Percentiles rank a stretch among this genome's conserved stretches.
Evolutionary conservation across 2,329 filamentous ascomycete genomes (phyloP).

Genomic region (Aciculosporium take): DNA sequence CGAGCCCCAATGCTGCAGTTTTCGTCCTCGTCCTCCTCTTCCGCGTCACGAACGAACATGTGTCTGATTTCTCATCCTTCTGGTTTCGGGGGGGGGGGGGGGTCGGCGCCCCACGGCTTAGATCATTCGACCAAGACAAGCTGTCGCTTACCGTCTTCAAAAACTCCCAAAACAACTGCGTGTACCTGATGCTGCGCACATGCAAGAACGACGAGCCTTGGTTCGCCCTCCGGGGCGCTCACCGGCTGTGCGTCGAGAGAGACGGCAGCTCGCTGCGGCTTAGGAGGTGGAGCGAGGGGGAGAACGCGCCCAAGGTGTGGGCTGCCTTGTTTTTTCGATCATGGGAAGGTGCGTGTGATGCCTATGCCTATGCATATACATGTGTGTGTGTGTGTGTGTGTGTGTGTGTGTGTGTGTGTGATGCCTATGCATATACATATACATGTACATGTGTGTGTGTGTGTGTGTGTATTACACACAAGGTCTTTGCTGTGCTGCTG

Average conservation of each 20-base stretch:
- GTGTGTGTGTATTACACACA: no score
- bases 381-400: no score
- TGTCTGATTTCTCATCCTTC: conserved; percentile 3
- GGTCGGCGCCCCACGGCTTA: no score
- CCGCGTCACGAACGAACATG: no score
- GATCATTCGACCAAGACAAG: conserved; percentile 40
- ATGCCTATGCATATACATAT: no score
- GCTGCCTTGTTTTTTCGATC: conserved; percentile 41
- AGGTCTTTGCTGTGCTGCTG: no score
- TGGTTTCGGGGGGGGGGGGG: no score
- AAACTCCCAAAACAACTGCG: conserved; percentile 26
- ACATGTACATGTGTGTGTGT: no score
- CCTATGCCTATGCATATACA: no score
- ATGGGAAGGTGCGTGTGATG: conserved; percentile 54
- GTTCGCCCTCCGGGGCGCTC: conserved; percentile 36
- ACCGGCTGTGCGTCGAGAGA: conserved; percentile 39
- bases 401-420: no score
- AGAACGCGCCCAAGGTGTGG: conserved; percentile 35
- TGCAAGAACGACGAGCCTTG: conserved; percentile 25
- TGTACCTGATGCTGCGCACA: conserved; percentile 33
- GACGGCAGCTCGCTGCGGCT: conserved; percentile 35
- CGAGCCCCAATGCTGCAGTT: no score
- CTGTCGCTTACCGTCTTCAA: conserved; percentile 40
- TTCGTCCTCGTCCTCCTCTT: no score
- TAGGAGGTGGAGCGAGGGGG: conserved; percentile 34